Conservation (phyloP, 2,329 filamentous ascomycete genomes). For the Rachicladosporium sp. region DNA sequence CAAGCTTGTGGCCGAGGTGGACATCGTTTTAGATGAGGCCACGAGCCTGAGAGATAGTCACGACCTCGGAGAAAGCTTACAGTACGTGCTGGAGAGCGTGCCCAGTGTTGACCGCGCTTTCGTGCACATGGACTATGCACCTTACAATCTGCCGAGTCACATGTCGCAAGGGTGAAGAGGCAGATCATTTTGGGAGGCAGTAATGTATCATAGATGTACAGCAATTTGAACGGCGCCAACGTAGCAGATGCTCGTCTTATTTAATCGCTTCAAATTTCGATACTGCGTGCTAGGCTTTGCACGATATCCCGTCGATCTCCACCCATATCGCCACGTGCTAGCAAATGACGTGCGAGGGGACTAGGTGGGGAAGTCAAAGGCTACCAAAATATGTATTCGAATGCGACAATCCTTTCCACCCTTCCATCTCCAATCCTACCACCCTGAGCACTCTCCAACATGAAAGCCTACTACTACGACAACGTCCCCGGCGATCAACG, state of each 20-base stretch:
- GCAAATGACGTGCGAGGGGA: too few relatives aligned
- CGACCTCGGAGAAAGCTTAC: conserved; percentile 64
- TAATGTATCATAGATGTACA: too few relatives aligned
- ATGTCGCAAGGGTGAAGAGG: conserved; percentile 28
- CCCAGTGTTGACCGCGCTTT: conserved; percentile 54
- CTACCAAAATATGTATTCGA: not conserved
- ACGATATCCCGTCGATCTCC: too few relatives aligned
- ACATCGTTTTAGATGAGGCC: conserved; percentile 68
- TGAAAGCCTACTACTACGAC: conserved; percentile 63
- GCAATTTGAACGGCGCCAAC: too few relatives aligned
- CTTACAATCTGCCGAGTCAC: conserved; percentile 39
- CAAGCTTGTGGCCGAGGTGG: conserved; percentile 72
- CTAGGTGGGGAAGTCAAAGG: too few relatives aligned
- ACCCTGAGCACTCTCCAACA: conserved; percentile 25
- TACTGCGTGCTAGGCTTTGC: too few relatives aligned
- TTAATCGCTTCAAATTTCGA: too few relatives aligned
- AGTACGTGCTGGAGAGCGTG: conserved; percentile 75
- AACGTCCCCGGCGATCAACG: conserved; percentile 76
- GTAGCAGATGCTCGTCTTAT: too few relatives aligned
- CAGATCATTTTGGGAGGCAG: too few relatives aligned
- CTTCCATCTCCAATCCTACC: not conserved
- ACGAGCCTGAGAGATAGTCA: conserved; percentile 69
- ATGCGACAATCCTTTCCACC: not conserved
- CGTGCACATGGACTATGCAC: conserved; percentile 40
- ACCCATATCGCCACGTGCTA: too few relatives aligned